Conservation (phyloP, 495 filamentous ascomycete genomes). For the Hypomontagnella submonticulosa region DNA sequence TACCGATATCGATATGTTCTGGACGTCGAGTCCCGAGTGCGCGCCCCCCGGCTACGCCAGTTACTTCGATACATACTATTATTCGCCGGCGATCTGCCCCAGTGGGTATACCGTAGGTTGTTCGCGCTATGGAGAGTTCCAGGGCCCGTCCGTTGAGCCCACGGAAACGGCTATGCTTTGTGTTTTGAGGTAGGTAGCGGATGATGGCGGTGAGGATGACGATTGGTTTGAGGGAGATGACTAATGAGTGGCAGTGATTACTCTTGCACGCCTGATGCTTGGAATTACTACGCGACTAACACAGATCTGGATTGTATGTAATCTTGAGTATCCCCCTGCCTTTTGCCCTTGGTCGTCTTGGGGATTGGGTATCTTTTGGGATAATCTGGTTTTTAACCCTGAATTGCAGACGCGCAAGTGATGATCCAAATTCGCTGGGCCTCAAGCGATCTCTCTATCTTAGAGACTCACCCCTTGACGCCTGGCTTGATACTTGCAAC, state of each 20-base stretch:
- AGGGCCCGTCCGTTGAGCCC: constrained; percentile 33
- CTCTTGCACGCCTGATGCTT: constrained; percentile 10
- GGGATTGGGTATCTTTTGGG: neutral
- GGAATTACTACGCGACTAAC: constrained; percentile 36
- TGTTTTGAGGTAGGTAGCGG: constrained; percentile 22
- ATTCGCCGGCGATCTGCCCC: constrained; percentile 37
- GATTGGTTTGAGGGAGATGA: neutral
- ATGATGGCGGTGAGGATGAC: neutral
- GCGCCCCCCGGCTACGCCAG: constrained; percentile 27
- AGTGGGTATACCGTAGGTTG: constrained; percentile 32
- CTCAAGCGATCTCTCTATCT: constrained; percentile 29
- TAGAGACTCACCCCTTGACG: constrained; percentile 35
- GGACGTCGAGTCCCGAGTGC: constrained; percentile 16
- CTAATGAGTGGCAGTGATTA: constrained; percentile 26
- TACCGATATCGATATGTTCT: constrained; percentile 30
- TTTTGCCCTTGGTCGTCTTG: neutral
- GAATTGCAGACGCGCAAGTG: constrained; percentile 12
- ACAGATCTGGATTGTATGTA: constrained; percentile 14
- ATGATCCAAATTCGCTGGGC: constrained; percentile 41
- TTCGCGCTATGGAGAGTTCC: constrained; percentile 26
- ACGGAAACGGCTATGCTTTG: constrained; percentile 42
- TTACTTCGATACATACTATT: constrained; percentile 33
- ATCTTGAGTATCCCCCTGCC: neutral
- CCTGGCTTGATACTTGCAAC: constrained; percentile 25
- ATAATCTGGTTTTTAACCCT: neutral